A percentile compares a stretch with the other conserved stretches of the same genome.
These are phyloP conservation scores for Leucogyrophana mollusca DNA, from an alignment of 768 basidiomycete species.

Conservation along the genomic window DNA sequence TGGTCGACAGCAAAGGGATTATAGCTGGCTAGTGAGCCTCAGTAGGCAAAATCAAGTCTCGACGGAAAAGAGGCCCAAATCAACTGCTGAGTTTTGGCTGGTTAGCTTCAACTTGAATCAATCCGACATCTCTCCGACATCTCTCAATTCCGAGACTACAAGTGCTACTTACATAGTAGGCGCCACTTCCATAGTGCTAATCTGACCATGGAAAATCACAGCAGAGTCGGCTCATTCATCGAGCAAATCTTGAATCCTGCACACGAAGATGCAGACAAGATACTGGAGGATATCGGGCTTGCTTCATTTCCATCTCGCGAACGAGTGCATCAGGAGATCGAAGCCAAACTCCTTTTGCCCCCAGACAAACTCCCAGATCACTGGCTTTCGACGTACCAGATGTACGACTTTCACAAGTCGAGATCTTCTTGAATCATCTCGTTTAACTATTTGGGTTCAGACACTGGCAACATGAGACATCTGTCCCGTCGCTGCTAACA, in stretches of 20 bases:
- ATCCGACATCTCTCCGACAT: no score
- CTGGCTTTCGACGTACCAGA: conserved; percentile 80
- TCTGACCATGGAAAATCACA: conserved; percentile 6
- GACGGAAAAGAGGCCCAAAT: no score
- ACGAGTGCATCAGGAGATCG: conserved; percentile 65
- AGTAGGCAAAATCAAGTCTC: no score
- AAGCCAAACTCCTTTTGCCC: conserved; percentile 72
- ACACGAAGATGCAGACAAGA: conserved; percentile 33
- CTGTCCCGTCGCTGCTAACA: conserved; percentile 62
- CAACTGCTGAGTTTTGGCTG: no score
- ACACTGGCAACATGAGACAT: conserved; percentile 67
- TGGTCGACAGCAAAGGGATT: no score
- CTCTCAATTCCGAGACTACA: no score
- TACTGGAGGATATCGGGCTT: conserved; percentile 61
- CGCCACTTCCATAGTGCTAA: no score
- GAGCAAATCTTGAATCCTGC: conserved; percentile 47
- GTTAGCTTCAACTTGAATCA: no score
- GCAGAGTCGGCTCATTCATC: conserved; percentile 30
- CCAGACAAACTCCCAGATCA: conserved; percentile 62
- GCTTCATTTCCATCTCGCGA: conserved; percentile 54
- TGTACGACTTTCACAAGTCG: conserved; percentile 48
- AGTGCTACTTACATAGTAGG: no score
- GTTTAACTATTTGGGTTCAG: conserved; percentile 35
- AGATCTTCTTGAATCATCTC: conserved; percentile 8
- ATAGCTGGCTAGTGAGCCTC: no score